Evolutionary conservation across 164 flowering plant genomes (phyloP), one percentile per base, ranked within the genome.

Genomic region (Warburgia ugandensis): DNA sequence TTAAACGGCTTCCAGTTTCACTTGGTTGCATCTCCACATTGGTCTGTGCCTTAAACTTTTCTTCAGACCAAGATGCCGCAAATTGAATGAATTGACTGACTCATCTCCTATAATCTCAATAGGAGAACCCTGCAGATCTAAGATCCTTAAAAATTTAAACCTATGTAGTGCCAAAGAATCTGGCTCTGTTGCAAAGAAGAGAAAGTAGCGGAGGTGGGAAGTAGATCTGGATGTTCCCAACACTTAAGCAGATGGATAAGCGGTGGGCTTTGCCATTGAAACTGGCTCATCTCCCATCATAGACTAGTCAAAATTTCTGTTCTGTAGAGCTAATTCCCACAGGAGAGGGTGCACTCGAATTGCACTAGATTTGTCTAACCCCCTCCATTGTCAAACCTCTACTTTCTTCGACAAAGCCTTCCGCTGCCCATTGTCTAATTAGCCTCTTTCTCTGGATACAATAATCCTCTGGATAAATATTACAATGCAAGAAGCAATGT

Each of bases 401-500:
- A 7, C 26, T 26, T 5, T 40, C 25, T 3, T 14, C 22, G 22
- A 66, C 45, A 45, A 56, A 61, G 3, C 70, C 70, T 25, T 65
- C 60, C 3, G 69, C 65, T n/a, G 56, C 45, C 63, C 50, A 67
- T 10, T 71, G 25, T 13, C 51, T 33, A 3, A 58, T 44, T 20
- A 75, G 40, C 4, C 28, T 42, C 2, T 50, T 55, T 3, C 32
- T 50, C 1, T 45, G 20, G 32, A 65, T 43, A 19, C 44, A n/a
- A 28, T 27, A 46, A 36, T 48, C 51, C 33, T 58, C 62, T 7
- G 68, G 65, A 35, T 59, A 60, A 3, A 55, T 23, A 11, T 56
- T 35, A 20, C 55, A 59, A 27, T 63, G 59, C 11, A 50, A 0
- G 40, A 68, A 68, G 25, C 68, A 68, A 13, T n/a, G 61, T 35